Evolutionary conservation across 1,139 yeast genomes (phyloP), one percentile per base, ranked within the genome.

Genomic region (Suhomyces terraborum): DNA sequence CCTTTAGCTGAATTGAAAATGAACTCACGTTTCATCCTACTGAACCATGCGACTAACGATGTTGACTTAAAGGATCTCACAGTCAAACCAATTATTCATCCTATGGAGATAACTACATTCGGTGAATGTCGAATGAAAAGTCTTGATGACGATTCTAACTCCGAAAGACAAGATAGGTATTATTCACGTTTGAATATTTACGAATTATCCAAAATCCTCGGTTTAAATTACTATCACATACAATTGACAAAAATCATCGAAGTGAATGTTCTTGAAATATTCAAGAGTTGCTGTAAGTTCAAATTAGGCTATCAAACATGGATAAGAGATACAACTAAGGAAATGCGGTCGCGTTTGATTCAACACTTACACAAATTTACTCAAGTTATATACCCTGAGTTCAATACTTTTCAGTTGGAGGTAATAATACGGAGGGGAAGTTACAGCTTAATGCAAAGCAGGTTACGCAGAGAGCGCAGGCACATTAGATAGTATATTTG

Each of bases 381-480:
- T 3, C 64, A 64, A 17, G 58, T 57, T 3, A 71, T 70, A 28
- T 83, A 79, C 55, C 78, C 81, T 2, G 75, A 80, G 37, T 58
- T 77, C 38, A 58, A 63, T 28, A 73, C 66, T 36, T 71, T 71
- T 22, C 71, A 79, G 24, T 65, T 87, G 36, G 91, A 86, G 54
- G 80, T 84, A 0, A 79, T 88, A 20, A 76, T 88, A 22, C 77
- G 91, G 52, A 73, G 95, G 42, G 95, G 94, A 2, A 79, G 88
- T 16, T 88, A 88, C 58, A 79, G 84, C 43, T 66, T 80, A 65
- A 86, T 86, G 93, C 95, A 88, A 58, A 84, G 88, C 19, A 69
- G 89, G 48, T 64, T 87, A 38, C 73, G 95, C 51, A 74, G 84
- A 45, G 82, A 82, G 46, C 72, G 93, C 50, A 67, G 89, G 27